A percentile compares a stretch with the other conserved stretches of the same genome.
phyloP scores from a whole-genome alignment of 2,329 filamentous ascomycete genomes.

The Epichloe sylvatica region DNA sequence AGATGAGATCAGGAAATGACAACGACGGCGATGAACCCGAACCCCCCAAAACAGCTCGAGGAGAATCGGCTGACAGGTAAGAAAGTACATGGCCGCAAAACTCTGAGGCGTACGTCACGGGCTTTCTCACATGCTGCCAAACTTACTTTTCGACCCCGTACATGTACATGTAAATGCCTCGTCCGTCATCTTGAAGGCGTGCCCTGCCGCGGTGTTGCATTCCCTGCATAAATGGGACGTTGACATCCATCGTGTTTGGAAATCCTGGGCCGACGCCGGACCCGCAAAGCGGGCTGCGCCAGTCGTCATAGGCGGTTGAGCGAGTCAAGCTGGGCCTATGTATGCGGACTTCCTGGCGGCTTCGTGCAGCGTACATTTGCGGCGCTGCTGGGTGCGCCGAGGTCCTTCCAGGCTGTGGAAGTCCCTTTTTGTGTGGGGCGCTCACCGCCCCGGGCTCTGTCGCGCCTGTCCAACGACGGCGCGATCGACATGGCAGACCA shows the following conservation, averaged over 20 bases:
- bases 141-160: constrained; percentile 6
- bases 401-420: neutral
- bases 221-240: neutral
- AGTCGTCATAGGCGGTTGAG: constrained; percentile 1
- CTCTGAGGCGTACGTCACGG: neutral
- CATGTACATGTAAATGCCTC: constrained; percentile 10
- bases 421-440: neutral
- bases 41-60: neutral
- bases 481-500: neutral
- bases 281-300: constrained; percentile 3
- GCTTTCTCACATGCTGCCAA: constrained; percentile 1
- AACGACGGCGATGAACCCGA: constrained; percentile 1
- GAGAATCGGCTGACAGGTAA: neutral
- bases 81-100: neutral
- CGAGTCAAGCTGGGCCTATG: too few relatives aligned
- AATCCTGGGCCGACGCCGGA: constrained; percentile 3
- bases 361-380: neutral
- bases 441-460: neutral
- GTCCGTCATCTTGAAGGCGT: constrained; percentile 8
- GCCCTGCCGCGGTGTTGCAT: constrained; percentile 5
- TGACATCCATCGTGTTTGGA: constrained; percentile 3
- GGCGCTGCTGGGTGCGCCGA: neutral
- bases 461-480: neutral
- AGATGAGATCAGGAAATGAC: constrained; percentile 1
- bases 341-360: neutral